Evolutionary conservation across 176 grass and related monocot species (phyloP).

Genomic region (Urochloa ruziziensis): DNA sequence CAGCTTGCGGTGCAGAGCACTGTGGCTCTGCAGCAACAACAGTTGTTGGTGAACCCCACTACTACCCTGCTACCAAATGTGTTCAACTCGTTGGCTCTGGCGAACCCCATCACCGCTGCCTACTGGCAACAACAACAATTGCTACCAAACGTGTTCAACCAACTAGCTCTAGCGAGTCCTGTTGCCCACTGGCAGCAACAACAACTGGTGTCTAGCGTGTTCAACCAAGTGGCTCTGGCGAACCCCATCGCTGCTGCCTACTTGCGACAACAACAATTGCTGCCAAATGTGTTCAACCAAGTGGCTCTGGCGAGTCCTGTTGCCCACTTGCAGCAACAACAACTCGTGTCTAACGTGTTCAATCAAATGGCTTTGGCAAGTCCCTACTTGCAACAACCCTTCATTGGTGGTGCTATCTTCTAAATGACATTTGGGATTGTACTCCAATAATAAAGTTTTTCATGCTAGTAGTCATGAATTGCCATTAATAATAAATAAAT

Average conservation of each 20-base stretch:
- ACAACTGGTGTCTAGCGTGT: background rate
- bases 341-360: no score
- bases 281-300: no score
- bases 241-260: background rate
- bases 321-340: no score
- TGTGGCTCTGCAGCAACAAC: background rate
- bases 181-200: background rate
- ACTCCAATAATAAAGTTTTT: background rate
- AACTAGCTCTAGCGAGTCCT: background rate
- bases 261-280: no score
- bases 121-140: background rate
- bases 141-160: background rate
- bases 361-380: no score
- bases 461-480: background rate
- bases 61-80: background rate
- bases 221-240: background rate
- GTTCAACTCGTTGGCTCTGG: background rate
- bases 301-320: no score
- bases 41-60: background rate
- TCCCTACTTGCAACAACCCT: background rate
- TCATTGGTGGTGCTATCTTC: background rate
- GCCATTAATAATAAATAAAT: background rate
- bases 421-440: background rate
- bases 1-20: background rate
- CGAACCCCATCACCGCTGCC: background rate